Evolutionary conservation across 2,329 filamentous ascomycete species (phyloP), one percentile per base, ranked within the genome.

Genomic region (Ceratocystis albifundus): DNA sequence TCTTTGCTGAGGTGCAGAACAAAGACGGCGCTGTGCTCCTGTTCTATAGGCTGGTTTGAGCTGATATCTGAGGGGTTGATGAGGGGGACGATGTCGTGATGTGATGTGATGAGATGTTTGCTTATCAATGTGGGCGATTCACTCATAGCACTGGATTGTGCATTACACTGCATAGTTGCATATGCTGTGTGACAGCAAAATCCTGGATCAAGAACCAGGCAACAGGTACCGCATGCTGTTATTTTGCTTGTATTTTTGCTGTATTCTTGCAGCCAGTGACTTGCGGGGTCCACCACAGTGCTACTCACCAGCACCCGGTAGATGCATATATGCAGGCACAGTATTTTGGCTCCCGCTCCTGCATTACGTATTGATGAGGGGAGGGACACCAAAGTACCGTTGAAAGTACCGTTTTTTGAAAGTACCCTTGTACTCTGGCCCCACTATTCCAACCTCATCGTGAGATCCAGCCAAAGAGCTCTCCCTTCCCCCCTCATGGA

Each of bases 321-420:
- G 15, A 36, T 59, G 55, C 55, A 59, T 59, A 59, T 59, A 59
- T 59, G 55, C 55, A 59, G 55, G 55, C 28, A 59, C 55, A 59
- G n/a, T 50, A 50, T 10, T 36, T 59, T 59, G 20, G 30, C n/a
- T 59, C 28, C 55, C 28, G 55, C 28, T 8, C 28, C 8, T 36
- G 55, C 28, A 53, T 53, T 53, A 25, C 48, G 22, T 53, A 59
- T 32, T 32, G 30, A 59, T 59, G n/a, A 15, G 25, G 15, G 22
- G n/a, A 15, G 25, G 15, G 22, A 12, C 22, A 41, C 36, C 36
- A 20, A 50, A 50, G 48, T 50, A 20, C 48, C 48, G 48, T 10
- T 10, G 8, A 20, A 50, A 50, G 48, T 50, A 20, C 46, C n/a
- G n/a, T n/a, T n/a, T n/a, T n/a, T n/a, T n/a, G n/a, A n/a, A n/a